These are phyloP conservation scores for Sporobolomyces phaffii DNA, from an alignment of 768 basidiomycete genomes.

Conservation along the genomic window DNA sequence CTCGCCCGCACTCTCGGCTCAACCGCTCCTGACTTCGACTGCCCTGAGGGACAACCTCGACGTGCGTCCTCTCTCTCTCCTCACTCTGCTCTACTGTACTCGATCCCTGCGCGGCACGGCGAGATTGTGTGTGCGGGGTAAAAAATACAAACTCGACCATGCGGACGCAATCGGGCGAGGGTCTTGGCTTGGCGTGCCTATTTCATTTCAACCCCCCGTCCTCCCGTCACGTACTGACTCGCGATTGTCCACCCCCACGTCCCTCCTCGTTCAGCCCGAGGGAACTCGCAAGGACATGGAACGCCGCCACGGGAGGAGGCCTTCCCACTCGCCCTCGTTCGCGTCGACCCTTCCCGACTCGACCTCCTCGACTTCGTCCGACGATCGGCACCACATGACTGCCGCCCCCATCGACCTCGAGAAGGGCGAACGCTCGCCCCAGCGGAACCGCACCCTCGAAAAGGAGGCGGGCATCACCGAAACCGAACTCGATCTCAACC, in stretches of 20 bases:
- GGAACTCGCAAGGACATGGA: conserved; percentile 15
- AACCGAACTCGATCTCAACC: conserved; percentile 13
- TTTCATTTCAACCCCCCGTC: neutral
- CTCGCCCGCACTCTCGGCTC: conserved; percentile 9
- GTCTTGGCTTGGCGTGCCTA: too few species aligned
- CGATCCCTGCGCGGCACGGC: too few species aligned
- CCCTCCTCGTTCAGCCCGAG: conserved; percentile 20
- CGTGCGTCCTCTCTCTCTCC: conserved; percentile 9
- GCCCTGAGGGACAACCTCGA: conserved; percentile 28
- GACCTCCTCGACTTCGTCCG: conserved; percentile 83
- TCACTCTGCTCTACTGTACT: neutral
- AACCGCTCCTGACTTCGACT: conserved; percentile 18
- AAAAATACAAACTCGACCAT: too few species aligned
- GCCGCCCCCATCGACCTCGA: neutral
- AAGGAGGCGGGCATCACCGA: conserved; percentile 7
- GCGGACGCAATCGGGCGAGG: too few species aligned
- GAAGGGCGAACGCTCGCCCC: neutral
- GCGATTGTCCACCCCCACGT: neutral
- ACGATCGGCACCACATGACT: neutral
- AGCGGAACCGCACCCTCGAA: neutral
- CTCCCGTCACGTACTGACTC: neutral
- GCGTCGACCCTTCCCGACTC: conserved; percentile 43
- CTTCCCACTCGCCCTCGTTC: conserved; percentile 30
- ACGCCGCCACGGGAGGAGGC: conserved; percentile 8
- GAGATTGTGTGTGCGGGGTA: too few species aligned